Base-by-base conservation (phyloP, 2,329 filamentous ascomycete species). In the Aspergillus novofumigatus region DNA sequence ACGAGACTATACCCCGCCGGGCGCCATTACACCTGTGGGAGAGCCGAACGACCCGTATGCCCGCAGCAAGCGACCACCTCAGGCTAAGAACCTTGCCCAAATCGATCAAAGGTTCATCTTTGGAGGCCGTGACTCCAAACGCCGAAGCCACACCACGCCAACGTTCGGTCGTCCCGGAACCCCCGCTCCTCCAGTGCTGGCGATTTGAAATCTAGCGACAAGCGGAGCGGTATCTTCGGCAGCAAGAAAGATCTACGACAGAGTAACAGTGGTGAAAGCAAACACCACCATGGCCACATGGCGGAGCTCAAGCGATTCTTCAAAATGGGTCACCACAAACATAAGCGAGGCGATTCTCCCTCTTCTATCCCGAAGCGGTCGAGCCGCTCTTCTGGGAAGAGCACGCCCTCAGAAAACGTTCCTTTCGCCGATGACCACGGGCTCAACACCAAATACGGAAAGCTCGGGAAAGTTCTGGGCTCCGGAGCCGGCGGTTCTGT, bases 301-400 rank as follows among this genome's bases (percentile, higher is more conserved):
- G 88, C 90, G 3, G 93, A 97, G 67, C 76, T 99, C 59, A 97
- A 96, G 77, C 85, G 94, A n/a, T 99, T 99, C 73, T 96, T 99
- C 80, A 94, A 78, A 88, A 74, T 86, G 53, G 83, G 85, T 2
- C 82, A 86, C 64, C 91, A 91, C 64, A 91, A 91, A 69, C 75
- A 81, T 59, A 87, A 88, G 67, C 79, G 82, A 28, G 70, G 74
- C 14, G 82, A 86, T 57, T 91, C 89, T 62, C 85, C 89, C 29
- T 72, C 78, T 4, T 81, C 88, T 3, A 77, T 81, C 5, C 62
- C 87, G 1, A 87, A 87, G 6, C 83, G 83, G 63, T 73, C 76
- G 10, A 75, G 68, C 41, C 79, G 83, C 7, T 81, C 84, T 14
- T 70, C 78, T 17, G 78, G 78, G 4, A 83, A 79, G 66, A 82